A percentile compares a stretch with the other conserved stretches of the same genome.
These are phyloP conservation scores for Hibiscus syriacus DNA, from an alignment of 345 rosid species.

Conservation along the genomic window DNA sequence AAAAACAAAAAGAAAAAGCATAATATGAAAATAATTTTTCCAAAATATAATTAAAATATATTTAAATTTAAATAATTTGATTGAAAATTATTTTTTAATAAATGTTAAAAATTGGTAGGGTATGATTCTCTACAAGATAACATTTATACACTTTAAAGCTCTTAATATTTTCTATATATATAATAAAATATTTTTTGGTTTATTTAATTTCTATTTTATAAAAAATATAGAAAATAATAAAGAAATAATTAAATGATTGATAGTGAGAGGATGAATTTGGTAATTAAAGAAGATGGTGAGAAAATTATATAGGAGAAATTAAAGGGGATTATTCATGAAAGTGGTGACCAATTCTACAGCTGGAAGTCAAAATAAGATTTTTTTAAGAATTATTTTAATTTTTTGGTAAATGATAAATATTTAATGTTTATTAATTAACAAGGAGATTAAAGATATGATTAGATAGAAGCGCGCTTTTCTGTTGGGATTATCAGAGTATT, in stretches of 20 bases:
- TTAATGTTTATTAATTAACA: neutral
- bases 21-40: too few relatives aligned
- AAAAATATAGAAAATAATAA: neutral
- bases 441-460: neutral
- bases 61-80: too few relatives aligned
- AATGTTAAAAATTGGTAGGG: too few relatives aligned
- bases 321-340: neutral
- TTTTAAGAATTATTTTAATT: too few relatives aligned
- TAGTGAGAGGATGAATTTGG: neutral
- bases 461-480: constrained; percentile 14
- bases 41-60: too few relatives aligned
- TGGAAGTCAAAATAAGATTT: neutral
- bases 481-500: constrained; percentile 11
- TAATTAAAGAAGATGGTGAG: too few relatives aligned
- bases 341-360: constrained; percentile 9
- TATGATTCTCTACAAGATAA: too few relatives aligned
- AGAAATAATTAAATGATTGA: neutral
- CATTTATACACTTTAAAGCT: too few relatives aligned
- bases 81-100: too few relatives aligned
- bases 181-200: neutral
- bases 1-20: too few relatives aligned
- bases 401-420: neutral
- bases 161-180: too few relatives aligned
- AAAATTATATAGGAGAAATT: neutral
- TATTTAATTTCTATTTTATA: neutral